Percentiles rank a stretch among this genome's conserved stretches.
phyloP scores from a whole-genome alignment of 768 basidiomycete species.

The Pulveroboletus sp. region DNA sequence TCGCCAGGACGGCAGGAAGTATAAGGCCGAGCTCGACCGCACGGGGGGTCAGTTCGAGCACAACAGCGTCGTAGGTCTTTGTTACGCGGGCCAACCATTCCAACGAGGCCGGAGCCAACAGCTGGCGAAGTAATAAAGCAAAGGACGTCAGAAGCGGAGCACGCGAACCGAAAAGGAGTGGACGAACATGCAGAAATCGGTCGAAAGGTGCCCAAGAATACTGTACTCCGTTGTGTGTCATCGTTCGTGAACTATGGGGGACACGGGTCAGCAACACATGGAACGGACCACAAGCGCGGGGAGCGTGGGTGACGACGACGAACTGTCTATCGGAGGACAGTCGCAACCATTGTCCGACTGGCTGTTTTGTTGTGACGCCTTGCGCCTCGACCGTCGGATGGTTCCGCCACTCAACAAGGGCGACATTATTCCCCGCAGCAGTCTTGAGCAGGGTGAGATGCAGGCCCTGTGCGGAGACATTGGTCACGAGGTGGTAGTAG shows the following conservation, averaged over 20 bases:
- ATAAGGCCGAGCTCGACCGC: conserved; percentile 53
- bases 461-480: conserved; percentile 41
- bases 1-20: conserved; percentile 47
- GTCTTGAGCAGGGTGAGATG: conserved; percentile 53
- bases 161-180: background rate
- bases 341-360: conserved; percentile 48
- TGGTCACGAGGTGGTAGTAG: conserved; percentile 48
- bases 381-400: conserved; percentile 51
- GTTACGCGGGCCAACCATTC: conserved; percentile 49
- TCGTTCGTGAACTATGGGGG: conserved; percentile 37
- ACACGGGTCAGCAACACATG: background rate
- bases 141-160: background rate
- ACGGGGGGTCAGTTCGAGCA: conserved; percentile 52
- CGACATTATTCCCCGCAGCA: conserved; percentile 41
- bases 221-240: conserved; percentile 45
- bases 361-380: conserved; percentile 44
- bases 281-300: background rate
- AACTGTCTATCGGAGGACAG: conserved; percentile 46
- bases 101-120: conserved; percentile 39
- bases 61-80: conserved; percentile 39
- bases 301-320: conserved; percentile 8
- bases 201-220: conserved; percentile 57
- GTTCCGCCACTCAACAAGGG: conserved; percentile 53
- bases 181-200: conserved; percentile 39
- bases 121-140: conserved; percentile 28